Base-by-base conservation (phyloP, 345 rosid genomes). In the Gossypium herbaceum region DNA sequence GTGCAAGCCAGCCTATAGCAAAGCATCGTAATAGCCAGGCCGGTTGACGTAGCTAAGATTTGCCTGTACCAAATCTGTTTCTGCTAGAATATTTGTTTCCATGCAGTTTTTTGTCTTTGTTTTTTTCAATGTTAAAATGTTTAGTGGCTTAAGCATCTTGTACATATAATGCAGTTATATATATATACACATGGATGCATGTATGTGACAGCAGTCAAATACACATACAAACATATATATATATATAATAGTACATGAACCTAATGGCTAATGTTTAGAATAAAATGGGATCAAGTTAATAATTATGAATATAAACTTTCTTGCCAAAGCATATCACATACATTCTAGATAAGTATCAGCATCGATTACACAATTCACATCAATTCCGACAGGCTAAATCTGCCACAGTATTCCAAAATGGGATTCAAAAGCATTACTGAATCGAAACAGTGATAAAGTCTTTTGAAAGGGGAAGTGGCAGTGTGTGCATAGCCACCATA, bases 1-100 rank as follows among this genome's bases (percentile, higher is more conserved):
- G 5, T 78, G 76, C 81, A 84, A 69, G 71, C 84, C 84, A 2
- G 57, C 61, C 4, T 25, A 34, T 81, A 39, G 68, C 60, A 12
- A 56, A 56, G 19, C 25, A 24, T 20, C 72, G 47, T 56, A 19
- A 12, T 12, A 47, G 51, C 51, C 1, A 34, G 41, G 41, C 41
- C 41, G 41, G 41, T 34, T 34, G 51, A 9, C 51, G 13, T 41
- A 64, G 69, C 51, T 39, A 64, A 50, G 11, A 39, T 39, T 39
- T 41, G 51, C 24, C 69, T 16, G 25, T 63, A 17, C 24, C 19
- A 34, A 64, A 63, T n/a, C 24, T 64, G 51, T 47, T 9, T n/a
- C 22, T 39, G 24, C 51, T 41, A 41, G 50, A 41, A 43, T 41
- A 64, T 3, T n/a, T 10, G 51, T 41, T 64, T 43, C 41, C 50